Percentiles rank a stretch among this genome's conserved stretches.
Conservation (phyloP, 1,284 basidiomycete species). For the Cutaneotrichosporon cavernicola region DNA sequence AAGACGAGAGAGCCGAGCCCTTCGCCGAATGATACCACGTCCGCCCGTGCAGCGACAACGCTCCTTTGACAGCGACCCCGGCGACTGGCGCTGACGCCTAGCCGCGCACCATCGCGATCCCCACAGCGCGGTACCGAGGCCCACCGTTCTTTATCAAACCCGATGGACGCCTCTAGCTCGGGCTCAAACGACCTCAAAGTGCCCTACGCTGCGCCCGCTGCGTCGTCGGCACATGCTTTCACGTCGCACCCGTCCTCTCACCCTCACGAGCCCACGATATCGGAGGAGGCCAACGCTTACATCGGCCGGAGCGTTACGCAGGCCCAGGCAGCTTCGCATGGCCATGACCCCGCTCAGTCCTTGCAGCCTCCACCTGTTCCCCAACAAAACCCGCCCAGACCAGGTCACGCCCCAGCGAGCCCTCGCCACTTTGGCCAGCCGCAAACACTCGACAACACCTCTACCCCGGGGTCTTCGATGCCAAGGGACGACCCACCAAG, state of each 20-base stretch:
- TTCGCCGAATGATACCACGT: background rate
- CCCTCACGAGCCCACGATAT: conserved; percentile 44
- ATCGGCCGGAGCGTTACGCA: conserved; percentile 20
- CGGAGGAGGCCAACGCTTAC: conserved; percentile 34
- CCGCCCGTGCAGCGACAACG: background rate
- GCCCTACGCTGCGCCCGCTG: conserved; percentile 15
- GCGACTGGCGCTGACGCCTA: background rate
- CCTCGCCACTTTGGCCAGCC: conserved; percentile 13
- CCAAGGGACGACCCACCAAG: conserved; percentile 3
- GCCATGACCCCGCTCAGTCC: conserved; percentile 3
- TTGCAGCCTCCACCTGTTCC: conserved; percentile 8
- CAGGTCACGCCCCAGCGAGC: conserved; percentile 5
- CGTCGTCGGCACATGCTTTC: conserved; percentile 24
- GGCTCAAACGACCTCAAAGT: conserved; percentile 9
- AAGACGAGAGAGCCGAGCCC: background rate
- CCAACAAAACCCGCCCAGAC: conserved; percentile 10
- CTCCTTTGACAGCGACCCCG: background rate
- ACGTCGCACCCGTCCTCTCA: conserved; percentile 26
- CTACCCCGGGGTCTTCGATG: background rate
- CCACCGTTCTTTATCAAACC: conserved; percentile 27
- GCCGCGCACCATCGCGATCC: conserved; percentile 4
- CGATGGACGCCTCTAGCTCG: conserved; percentile 11
- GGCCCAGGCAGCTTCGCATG: background rate
- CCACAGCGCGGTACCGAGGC: conserved; percentile 14
- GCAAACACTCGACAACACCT: conserved; percentile 3